phyloP scores from a whole-genome alignment of 2,329 filamentous ascomycete genomes.

The Cryphonectria naterciae region DNA sequence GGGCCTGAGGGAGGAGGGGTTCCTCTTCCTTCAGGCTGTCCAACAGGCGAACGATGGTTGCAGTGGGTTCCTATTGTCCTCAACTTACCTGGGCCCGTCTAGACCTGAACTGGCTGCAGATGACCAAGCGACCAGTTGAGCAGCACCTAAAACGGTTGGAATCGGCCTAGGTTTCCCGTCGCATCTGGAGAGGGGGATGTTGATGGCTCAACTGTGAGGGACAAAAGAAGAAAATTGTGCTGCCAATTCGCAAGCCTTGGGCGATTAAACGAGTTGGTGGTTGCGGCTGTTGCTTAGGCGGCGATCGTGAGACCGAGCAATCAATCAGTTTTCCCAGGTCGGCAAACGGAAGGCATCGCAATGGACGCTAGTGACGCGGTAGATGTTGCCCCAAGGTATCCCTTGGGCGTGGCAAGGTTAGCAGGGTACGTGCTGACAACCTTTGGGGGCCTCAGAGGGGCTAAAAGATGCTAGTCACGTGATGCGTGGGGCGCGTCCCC shows the following conservation, averaged over 20 bases:
- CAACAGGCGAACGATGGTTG: not conserved
- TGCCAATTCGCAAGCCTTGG: not conserved
- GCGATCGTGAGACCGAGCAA: conserved; percentile 8
- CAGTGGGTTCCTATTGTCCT: not conserved
- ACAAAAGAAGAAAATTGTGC: not conserved
- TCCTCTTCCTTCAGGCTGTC: conserved; percentile 1
- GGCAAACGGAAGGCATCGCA: conserved; percentile 8
- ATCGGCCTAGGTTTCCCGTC: not conserved
- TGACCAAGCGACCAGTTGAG: not conserved
- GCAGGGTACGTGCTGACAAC: conserved; percentile 6
- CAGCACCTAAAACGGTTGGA: not conserved
- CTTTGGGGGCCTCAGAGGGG: not conserved
- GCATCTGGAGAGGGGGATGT: not conserved
- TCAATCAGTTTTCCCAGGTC: conserved; percentile 14
- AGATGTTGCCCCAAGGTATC: conserved; percentile 4
- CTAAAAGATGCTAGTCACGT: conserved; percentile 1
- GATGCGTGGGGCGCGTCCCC: not conserved
- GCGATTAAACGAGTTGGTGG: not conserved
- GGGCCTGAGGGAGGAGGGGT: not conserved
- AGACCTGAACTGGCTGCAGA: not conserved
- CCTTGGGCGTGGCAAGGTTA: conserved; percentile 4
- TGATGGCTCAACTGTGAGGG: not conserved
- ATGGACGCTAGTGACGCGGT: no score
- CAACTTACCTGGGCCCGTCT: conserved; percentile 2
- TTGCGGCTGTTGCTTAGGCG: not conserved